Percentiles rank a stretch among this genome's conserved stretches.
Evolutionary conservation across 2,329 filamentous ascomycete genomes (phyloP).

Genomic region (Coniochaeta prunicola): DNA sequence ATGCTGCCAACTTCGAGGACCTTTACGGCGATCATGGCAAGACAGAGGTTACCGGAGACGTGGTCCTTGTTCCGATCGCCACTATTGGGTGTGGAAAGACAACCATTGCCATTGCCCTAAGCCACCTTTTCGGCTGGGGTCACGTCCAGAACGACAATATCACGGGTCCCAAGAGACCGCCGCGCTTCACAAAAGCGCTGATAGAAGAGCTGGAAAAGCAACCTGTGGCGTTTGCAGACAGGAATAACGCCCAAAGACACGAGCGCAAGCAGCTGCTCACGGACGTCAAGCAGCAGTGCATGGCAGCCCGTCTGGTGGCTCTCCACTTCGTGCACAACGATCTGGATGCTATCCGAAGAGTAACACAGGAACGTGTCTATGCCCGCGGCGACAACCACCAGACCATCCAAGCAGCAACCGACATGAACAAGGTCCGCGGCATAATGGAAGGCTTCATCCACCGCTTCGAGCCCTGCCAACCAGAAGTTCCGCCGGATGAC

Average conservation of each 20-base stretch:
- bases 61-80: slow-evolving; percentile 84
- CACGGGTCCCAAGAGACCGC: slow-evolving; percentile 64
- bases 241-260: slow-evolving; percentile 86
- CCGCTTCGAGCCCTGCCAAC: slow-evolving; percentile 74
- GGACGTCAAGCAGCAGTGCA: slow-evolving; percentile 60
- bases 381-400: slow-evolving; percentile 93
- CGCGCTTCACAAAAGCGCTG: slow-evolving; percentile 68
- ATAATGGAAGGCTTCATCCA: slow-evolving; percentile 95
- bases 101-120: slow-evolving; percentile 75
- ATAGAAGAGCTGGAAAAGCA: slow-evolving; percentile 55
- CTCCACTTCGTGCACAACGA: slow-evolving; percentile 83
- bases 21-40: slow-evolving; percentile 41
- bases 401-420: slow-evolving; percentile 82
- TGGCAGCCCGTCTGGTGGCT: slow-evolving; percentile 67
- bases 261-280: slow-evolving; percentile 83
- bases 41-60: slow-evolving; percentile 53
- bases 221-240: slow-evolving; percentile 78
- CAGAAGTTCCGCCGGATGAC: slow-evolving; percentile 62
- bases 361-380: slow-evolving; percentile 74
- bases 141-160: slow-evolving; percentile 98
- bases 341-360: slow-evolving; percentile 62
- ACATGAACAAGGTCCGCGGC: slow-evolving; percentile 64
- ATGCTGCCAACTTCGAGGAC: slow-evolving; percentile 73
- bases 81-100: slow-evolving; percentile 97
- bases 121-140: slow-evolving; percentile 81